phyloP scores from a whole-genome alignment of 208 protist species.

The Trichomonas tenax region DNA sequence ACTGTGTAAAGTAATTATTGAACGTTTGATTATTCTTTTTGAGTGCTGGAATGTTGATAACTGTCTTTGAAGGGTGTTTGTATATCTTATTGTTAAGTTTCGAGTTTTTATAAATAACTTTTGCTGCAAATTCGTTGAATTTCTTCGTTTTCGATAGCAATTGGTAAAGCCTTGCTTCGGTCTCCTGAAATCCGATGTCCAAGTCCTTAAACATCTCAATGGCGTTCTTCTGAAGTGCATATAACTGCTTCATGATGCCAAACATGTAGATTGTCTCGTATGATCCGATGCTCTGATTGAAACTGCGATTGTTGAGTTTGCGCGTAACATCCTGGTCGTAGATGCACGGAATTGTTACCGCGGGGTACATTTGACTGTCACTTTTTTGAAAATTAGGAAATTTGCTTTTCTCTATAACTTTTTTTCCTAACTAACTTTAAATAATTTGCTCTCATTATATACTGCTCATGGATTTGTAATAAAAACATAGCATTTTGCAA shows the following conservation, averaged over 20 bases:
- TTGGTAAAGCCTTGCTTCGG: background rate
- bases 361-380: background rate
- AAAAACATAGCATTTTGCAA: too few species aligned
- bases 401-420: too few species aligned
- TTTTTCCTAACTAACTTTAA: too few species aligned
- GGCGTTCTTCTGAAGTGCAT: background rate
- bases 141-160: background rate
- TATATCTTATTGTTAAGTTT: background rate
- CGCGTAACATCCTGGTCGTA: background rate
- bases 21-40: background rate
- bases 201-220: background rate
- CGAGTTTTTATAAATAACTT: background rate
- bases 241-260: background rate
- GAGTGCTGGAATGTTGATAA: background rate
- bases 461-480: too few species aligned
- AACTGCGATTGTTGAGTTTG: background rate
- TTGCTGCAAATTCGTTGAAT: background rate
- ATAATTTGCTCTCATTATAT: too few species aligned
- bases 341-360: background rate
- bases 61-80: background rate
- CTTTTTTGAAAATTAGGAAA: too few species aligned
- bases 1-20: background rate
- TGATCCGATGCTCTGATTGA: background rate
- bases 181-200: background rate
- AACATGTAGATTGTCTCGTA: background rate